These are phyloP conservation scores for Trichoderma atroviride DNA, from an alignment of 2,329 filamentous ascomycete genomes.

Conservation along the genomic window DNA sequence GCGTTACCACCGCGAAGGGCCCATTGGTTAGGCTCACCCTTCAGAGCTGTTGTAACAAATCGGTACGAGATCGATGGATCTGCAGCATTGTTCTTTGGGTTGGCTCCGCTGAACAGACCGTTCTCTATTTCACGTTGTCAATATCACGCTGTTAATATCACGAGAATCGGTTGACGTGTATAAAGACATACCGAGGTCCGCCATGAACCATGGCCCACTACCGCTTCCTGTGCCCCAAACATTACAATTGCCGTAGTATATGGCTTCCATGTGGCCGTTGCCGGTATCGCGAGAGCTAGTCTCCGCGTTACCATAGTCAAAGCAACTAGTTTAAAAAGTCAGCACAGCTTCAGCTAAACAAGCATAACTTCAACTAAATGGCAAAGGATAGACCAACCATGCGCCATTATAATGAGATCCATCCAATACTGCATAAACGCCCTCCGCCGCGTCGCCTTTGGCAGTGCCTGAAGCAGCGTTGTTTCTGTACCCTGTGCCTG, in stretches of 20 bases:
- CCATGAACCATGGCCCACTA: constrained; percentile 15
- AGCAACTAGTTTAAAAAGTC: background rate
- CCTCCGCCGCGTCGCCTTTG: background rate
- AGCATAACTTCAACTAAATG: too few relatives aligned
- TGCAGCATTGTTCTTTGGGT: background rate
- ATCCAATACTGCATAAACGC: constrained; percentile 7
- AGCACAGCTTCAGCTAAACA: background rate
- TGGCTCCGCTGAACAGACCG: background rate
- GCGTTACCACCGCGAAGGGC: constrained; percentile 4
- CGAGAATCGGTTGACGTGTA: too few relatives aligned
- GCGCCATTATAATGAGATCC: constrained; percentile 4
- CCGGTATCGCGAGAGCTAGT: constrained; percentile 2
- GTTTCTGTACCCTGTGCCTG: constrained; percentile 14
- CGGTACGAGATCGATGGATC: background rate
- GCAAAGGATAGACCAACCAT: background rate
- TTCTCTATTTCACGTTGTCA: background rate
- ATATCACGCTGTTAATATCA: too few relatives aligned
- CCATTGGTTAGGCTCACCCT: constrained; percentile 8
- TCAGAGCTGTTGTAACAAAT: constrained; percentile 5
- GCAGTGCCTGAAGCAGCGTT: constrained; percentile 1
- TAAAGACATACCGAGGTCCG: constrained; percentile 2
- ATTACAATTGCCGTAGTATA: constrained; percentile 12
- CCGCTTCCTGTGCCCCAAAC: background rate
- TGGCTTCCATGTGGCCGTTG: constrained; percentile 22
- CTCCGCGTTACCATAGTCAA: constrained; percentile 21